Evolutionary conservation across 768 basidiomycete species (phyloP).

Genomic region (Agrocybe pediades): DNA sequence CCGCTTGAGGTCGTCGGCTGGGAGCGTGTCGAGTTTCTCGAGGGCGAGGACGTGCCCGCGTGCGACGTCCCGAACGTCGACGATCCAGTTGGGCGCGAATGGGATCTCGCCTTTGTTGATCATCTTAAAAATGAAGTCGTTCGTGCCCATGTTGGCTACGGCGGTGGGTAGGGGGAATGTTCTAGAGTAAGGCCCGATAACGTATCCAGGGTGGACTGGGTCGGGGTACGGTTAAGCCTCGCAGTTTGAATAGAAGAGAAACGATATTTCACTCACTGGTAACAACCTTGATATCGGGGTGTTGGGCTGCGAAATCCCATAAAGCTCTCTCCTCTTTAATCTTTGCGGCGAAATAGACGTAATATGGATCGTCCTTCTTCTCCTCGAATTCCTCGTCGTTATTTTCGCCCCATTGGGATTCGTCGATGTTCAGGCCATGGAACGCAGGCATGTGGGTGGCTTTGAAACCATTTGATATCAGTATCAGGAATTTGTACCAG

Average conservation of each 20-base stretch:
- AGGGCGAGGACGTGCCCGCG: slow-evolving; percentile 34
- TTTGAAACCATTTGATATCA: too few relatives aligned
- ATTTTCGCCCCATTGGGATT: slow-evolving; percentile 31
- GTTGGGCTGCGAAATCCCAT: slow-evolving; percentile 41
- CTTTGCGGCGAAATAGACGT: slow-evolving; percentile 44
- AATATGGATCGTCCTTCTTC: slow-evolving; percentile 27
- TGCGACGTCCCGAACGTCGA: slow-evolving; percentile 39
- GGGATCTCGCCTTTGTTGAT: slow-evolving; percentile 25
- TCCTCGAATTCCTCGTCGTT: slow-evolving; percentile 31
- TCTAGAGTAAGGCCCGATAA: slow-evolving; percentile 37
- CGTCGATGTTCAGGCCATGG: slow-evolving; percentile 15
- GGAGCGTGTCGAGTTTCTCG: slow-evolving; percentile 20
- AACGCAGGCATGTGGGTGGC: slow-evolving; percentile 19
- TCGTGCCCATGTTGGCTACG: slow-evolving; percentile 26
- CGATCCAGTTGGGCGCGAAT: slow-evolving; percentile 26
- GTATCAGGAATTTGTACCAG: not conserved
- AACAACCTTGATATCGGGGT: slow-evolving; percentile 39
- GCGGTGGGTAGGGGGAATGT: slow-evolving; percentile 30
- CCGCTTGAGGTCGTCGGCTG: slow-evolving; percentile 25
- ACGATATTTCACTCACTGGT: slow-evolving; percentile 30
- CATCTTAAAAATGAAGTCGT: slow-evolving; percentile 28
- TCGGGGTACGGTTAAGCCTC: not conserved
- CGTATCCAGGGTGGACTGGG: slow-evolving; percentile 38
- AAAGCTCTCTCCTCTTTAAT: slow-evolving; percentile 40
- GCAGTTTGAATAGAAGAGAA: not conserved